Conservation (phyloP, 169 alveolate genomes). For the Fabrea salina region DNA sequence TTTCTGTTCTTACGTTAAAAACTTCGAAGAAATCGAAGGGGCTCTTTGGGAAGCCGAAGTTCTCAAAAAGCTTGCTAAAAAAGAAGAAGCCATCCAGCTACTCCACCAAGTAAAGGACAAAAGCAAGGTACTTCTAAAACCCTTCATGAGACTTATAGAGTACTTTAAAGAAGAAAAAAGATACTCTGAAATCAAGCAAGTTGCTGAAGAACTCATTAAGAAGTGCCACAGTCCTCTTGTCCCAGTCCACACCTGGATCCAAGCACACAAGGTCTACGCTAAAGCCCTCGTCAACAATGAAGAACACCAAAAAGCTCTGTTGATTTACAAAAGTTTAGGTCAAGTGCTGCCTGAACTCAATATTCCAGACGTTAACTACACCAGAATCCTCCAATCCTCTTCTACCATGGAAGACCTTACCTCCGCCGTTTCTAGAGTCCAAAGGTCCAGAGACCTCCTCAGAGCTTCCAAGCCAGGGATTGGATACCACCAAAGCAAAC, state of each 20-base stretch:
- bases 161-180: neutral
- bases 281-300: conserved; percentile 2
- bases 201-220: neutral
- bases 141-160: neutral
- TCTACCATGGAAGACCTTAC: neutral
- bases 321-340: conserved; percentile 12
- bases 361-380: conserved; percentile 16
- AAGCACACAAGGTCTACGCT: neutral
- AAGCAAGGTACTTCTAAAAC: neutral
- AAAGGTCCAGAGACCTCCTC: no score
- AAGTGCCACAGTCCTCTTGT: conserved; percentile 2
- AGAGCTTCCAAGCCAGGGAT: no score
- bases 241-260: conserved; percentile 13
- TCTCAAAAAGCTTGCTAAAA: neutral
- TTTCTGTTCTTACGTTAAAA: neutral
- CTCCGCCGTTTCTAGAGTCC: no score
- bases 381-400: neutral
- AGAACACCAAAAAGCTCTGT: neutral
- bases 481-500: no score
- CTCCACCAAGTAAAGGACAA: neutral
- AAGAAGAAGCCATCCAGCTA: neutral
- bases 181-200: neutral
- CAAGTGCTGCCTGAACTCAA: conserved; percentile 13
- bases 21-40: neutral
- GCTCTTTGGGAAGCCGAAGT: neutral